A percentile compares a stretch with the other conserved stretches of the same genome.
Conservation (phyloP, 768 basidiomycete species). For the Tylopilus felleus region DNA sequence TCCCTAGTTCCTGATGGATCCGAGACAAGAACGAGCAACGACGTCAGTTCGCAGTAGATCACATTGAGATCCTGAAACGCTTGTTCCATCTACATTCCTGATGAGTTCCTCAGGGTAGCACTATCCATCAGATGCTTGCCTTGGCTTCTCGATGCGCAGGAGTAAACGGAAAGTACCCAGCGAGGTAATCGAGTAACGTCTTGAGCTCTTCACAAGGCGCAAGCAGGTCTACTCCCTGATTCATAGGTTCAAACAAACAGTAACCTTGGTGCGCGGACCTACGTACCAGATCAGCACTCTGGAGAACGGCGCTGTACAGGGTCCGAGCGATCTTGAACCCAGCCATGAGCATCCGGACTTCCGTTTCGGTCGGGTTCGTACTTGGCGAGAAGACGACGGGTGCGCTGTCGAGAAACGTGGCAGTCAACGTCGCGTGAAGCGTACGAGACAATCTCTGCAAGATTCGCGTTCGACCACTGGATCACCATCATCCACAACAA, state of each 20-base stretch:
- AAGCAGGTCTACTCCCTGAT: slow-evolving; percentile 22
- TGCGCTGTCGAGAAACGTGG: slow-evolving; percentile 85
- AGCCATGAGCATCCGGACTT: slow-evolving; percentile 56
- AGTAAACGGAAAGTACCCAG: slow-evolving; percentile 81
- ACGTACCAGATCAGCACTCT: slow-evolving; percentile 38
- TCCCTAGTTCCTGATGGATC: no score
- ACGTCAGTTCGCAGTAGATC: slow-evolving; percentile 73
- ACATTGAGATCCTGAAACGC: slow-evolving; percentile 69
- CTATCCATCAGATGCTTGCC: slow-evolving; percentile 27
- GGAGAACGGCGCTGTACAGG: slow-evolving; percentile 58
- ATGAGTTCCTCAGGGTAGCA: slow-evolving; percentile 3
- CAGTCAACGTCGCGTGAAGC: slow-evolving; percentile 74
- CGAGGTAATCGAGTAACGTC: slow-evolving; percentile 66
- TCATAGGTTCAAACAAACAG: slow-evolving; percentile 10
- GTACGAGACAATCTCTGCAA: slow-evolving; percentile 64
- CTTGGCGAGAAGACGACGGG: slow-evolving; percentile 76
- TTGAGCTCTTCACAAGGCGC: slow-evolving; percentile 47
- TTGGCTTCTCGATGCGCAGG: slow-evolving; percentile 55
- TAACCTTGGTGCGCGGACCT: background rate
- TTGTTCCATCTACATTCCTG: slow-evolving; percentile 53
- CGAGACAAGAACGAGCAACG: slow-evolving; percentile 50
- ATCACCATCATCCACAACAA: slow-evolving; percentile 18
- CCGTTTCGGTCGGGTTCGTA: slow-evolving; percentile 53
- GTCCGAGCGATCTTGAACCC: slow-evolving; percentile 55
- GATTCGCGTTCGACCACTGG: slow-evolving; percentile 10